These are phyloP conservation scores for Syncephalastrum sp. DNA, from an alignment of 371 early-diverging fungal species.

Conservation along the genomic window DNA sequence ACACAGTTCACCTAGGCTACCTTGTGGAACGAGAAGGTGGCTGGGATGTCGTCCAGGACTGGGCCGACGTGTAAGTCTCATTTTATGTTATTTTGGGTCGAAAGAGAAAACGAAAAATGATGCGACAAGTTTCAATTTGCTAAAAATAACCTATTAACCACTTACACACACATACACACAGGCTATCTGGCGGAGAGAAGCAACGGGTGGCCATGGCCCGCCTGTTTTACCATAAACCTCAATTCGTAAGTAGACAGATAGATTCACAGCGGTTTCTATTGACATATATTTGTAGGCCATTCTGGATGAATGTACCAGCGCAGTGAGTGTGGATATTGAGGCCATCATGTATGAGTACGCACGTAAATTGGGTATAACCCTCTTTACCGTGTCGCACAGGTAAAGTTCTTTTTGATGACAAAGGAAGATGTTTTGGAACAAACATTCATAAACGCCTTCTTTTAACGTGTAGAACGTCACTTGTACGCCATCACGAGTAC, in stretches of 20 bases:
- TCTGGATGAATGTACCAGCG: slow-evolving; percentile 86
- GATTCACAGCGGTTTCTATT: not conserved
- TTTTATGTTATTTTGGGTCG: not conserved
- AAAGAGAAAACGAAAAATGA: slow-evolving; percentile 6
- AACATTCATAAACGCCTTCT: not conserved
- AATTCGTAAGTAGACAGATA: slow-evolving; percentile 55
- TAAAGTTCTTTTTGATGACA: slow-evolving; percentile 22
- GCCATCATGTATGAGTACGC: slow-evolving; percentile 85
- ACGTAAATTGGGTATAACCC: slow-evolving; percentile 74
- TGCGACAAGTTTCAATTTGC: not conserved
- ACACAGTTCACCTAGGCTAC: slow-evolving; percentile 70
- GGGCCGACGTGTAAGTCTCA: slow-evolving; percentile 67
- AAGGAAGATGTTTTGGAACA: not conserved
- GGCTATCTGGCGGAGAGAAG: slow-evolving; percentile 79
- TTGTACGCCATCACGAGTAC: slow-evolving; percentile 77
- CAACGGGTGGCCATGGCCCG: slow-evolving; percentile 83
- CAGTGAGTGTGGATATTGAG: slow-evolving; percentile 84
- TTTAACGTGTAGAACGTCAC: slow-evolving; percentile 30
- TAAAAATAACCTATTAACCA: slow-evolving; percentile 1
- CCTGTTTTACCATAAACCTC: slow-evolving; percentile 82
- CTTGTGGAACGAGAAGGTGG: slow-evolving; percentile 84
- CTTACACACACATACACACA: not conserved
- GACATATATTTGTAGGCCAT: slow-evolving; percentile 54
- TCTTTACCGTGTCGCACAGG: slow-evolving; percentile 85
- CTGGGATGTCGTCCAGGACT: slow-evolving; percentile 81